Evolutionary conservation across 495 filamentous ascomycete species (phyloP).

Genomic region (Neurospora hispaniola): DNA sequence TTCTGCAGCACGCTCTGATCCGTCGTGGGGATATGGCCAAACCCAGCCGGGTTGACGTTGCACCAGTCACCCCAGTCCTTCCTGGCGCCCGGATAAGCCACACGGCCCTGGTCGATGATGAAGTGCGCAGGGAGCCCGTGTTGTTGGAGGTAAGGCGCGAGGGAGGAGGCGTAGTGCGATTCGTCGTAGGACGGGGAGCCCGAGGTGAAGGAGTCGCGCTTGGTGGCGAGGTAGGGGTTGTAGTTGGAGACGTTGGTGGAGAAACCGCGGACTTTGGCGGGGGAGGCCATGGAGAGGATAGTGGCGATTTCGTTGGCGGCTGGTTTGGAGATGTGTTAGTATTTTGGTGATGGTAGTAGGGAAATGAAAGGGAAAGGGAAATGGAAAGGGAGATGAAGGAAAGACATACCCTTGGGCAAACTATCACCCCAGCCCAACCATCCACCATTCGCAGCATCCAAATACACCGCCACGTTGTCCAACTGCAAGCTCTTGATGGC

Average conservation of each 20-base stretch:
- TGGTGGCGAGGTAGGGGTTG: slow-evolving; percentile 46
- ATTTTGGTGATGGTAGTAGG: background rate
- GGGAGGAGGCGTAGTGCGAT: slow-evolving; percentile 51
- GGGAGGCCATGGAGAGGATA: slow-evolving; percentile 47
- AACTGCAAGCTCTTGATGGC: slow-evolving; percentile 45
- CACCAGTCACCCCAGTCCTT: slow-evolving; percentile 65
- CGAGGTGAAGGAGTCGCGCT: slow-evolving; percentile 34
- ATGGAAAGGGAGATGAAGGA: background rate
- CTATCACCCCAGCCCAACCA: slow-evolving; percentile 77
- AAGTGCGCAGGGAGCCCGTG: slow-evolving; percentile 56
- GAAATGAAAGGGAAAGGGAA: background rate
- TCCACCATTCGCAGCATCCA: slow-evolving; percentile 53
- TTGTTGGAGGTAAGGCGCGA: slow-evolving; percentile 45
- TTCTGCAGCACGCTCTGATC: slow-evolving; percentile 37
- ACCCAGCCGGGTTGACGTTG: slow-evolving; percentile 57
- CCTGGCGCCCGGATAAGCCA: slow-evolving; percentile 46
- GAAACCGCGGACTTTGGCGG: slow-evolving; percentile 47
- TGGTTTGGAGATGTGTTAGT: too few relatives aligned
- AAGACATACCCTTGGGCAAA: slow-evolving; percentile 22
- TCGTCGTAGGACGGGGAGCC: slow-evolving; percentile 47
- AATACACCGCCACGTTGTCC: slow-evolving; percentile 51
- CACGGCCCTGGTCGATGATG: slow-evolving; percentile 40
- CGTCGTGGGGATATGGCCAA: slow-evolving; percentile 52
- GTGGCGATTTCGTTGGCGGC: slow-evolving; percentile 51
- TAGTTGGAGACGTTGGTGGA: slow-evolving; percentile 72